Percentiles rank a stretch among this genome's conserved stretches.
phyloP scores from a whole-genome alignment of 331 rosid genomes.

The Cydonia oblonga region DNA sequence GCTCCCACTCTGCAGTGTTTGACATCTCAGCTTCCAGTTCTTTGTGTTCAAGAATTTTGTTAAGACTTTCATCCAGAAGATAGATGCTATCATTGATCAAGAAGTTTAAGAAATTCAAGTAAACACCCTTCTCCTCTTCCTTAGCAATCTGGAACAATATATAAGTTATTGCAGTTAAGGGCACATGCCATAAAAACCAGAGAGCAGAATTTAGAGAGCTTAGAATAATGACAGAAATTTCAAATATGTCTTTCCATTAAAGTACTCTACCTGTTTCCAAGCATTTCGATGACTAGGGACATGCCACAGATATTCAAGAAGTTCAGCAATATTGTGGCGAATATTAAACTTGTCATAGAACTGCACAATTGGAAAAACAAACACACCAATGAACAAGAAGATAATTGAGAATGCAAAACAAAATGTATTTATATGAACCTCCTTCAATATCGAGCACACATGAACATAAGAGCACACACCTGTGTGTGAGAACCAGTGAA shows the following conservation, averaged over 20 bases:
- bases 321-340: constrained; percentile 96
- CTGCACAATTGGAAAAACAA: constrained; percentile 39
- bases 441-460: neutral
- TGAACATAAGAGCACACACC: constrained; percentile 26
- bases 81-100: constrained; percentile 90
- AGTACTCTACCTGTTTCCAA: constrained; percentile 70
- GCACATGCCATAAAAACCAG: neutral
- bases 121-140: constrained; percentile 98
- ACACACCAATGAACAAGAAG: constrained; percentile 9
- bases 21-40: constrained; percentile 99
- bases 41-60: constrained; percentile 94
- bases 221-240: neutral
- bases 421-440: neutral
- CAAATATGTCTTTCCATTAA: neutral
- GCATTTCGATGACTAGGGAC: constrained; percentile 98
- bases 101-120: constrained; percentile 91
- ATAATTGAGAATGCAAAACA: neutral
- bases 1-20: constrained; percentile 86
- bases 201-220: neutral
- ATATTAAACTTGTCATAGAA: constrained; percentile 96
- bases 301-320: constrained; percentile 96
- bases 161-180: constrained; percentile 9
- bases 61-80: constrained; percentile 95
- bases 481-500: constrained; percentile 98
- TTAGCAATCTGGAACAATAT: constrained; percentile 75